Percentiles rank a stretch among this genome's conserved stretches.
These are phyloP conservation scores for Acmispon strigosus DNA, from an alignment of 306 rosid genomes.

Conservation along the genomic window DNA sequence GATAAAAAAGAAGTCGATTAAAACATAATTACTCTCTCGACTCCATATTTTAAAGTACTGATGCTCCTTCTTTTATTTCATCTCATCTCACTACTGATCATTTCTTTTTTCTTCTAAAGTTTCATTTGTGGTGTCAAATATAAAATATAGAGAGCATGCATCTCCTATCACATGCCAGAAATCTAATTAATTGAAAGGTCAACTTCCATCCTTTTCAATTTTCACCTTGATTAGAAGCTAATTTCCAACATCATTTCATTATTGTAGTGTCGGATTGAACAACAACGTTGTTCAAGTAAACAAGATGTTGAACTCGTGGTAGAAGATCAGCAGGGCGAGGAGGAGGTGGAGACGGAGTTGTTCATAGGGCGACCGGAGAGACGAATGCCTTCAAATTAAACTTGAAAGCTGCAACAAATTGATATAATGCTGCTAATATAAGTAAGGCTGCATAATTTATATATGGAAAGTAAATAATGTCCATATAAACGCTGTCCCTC, in stretches of 20 bases:
- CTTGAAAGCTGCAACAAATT: neutral
- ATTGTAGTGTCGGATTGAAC: constrained; percentile 37
- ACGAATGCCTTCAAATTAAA: constrained; percentile 3
- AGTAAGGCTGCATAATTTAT: neutral
- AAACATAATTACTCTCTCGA: neutral
- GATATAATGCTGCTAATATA: neutral
- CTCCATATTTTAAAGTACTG: neutral
- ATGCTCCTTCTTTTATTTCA: neutral
- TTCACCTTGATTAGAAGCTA: neutral
- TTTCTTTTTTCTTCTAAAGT: neutral
- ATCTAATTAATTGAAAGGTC: no score
- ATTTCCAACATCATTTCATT: neutral
- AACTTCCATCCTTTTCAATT: no score
- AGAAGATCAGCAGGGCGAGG: neutral
- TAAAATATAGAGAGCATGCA: no score
- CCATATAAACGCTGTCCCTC: neutral
- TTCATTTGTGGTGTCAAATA: neutral
- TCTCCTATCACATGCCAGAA: no score
- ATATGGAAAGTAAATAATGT: neutral
- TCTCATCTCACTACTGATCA: neutral
- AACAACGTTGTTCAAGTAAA: neutral
- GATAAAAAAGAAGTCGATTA: no score
- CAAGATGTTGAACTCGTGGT: neutral
- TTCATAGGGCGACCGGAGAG: constrained; percentile 63
- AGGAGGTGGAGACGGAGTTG: constrained; percentile 73